These are phyloP conservation scores for Leptographium procerum DNA, from an alignment of 2,329 filamentous ascomycete genomes.

Conservation along the genomic window DNA sequence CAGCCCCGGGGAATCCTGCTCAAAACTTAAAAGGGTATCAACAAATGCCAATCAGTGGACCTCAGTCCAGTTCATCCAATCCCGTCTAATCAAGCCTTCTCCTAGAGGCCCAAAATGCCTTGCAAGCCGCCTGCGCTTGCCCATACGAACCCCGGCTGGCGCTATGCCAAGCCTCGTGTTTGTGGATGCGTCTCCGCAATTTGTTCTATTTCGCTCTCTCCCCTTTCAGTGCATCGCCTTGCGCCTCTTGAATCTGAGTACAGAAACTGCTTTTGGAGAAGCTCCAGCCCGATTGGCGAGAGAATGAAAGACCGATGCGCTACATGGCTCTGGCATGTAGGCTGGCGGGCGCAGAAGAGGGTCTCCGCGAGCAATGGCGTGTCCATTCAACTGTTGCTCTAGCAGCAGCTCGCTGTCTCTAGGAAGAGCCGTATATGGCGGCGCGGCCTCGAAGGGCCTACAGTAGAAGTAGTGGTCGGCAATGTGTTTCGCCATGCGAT, in stretches of 20 bases:
- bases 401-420: neutral
- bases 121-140: neutral
- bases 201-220: too few species aligned
- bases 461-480: neutral
- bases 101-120: neutral
- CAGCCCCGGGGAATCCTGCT: neutral
- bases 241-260: too few species aligned
- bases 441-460: neutral
- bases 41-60: neutral
- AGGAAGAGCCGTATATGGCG: neutral
- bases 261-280: too few species aligned
- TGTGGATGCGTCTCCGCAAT: too few species aligned
- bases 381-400: neutral
- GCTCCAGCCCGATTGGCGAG: too few species aligned
- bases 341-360: neutral
- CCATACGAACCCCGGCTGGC: neutral
- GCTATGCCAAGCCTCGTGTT: neutral
- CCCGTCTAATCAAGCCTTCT: neutral
- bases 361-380: neutral
- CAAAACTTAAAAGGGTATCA: neutral
- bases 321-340: too few species aligned
- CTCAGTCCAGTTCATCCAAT: neutral
- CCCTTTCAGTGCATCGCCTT: too few species aligned
- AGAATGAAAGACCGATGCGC: too few species aligned
- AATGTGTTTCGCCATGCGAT: neutral